Evolutionary conservation across 352 stramenopile genomes (phyloP), one percentile per base, ranked within the genome.

Genomic region (Albugo candida): DNA sequence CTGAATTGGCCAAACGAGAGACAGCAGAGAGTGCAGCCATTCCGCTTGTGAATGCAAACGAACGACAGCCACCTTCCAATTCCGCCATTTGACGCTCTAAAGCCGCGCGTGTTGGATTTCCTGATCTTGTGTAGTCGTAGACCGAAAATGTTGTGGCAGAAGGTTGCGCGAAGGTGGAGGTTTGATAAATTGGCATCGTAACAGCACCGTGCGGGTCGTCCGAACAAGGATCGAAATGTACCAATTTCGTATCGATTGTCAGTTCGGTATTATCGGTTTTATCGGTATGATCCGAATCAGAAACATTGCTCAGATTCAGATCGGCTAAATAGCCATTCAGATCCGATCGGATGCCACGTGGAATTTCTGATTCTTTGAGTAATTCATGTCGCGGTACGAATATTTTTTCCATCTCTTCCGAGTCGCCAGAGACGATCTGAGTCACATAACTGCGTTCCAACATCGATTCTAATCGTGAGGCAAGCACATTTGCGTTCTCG

Each of bases 1-100:
- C 88, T 1, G 69, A 61, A 45, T 84, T 71, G 34, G 94, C 82
- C 16, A 96, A 68, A 34, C 94, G 72, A 39, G 77, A 86, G 41
- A 98, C 74, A 4, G 92, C 75, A 13, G 83, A 87, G n/a, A 93
- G 72, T 13, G 92, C 94, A 11, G 92, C 92, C 91, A 98, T 97
- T 49, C 94, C 94, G 19, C 83, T 96, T 0, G 91, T 92, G 58
- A 95, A 95, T 14, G 82, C 81, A 49, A 95, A 93, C 14, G 72
- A 77, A 37, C 64, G 66, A 56, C 82, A 76, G 46, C 75, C 69
- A 39, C 58, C 52, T 49, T 84, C 69, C 6, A 92, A 54, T 52
- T 81, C 75, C 5, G 88, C 88, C 62, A 97, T 86, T 48, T 92
- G 81, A 34, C 72, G 73, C 72, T 97, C 88, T 51, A 97, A 78